Evolutionary conservation across 2,329 filamentous ascomycete genomes (phyloP), one percentile per base, ranked within the genome.

Genomic region (Periglandula ipomoeae): DNA sequence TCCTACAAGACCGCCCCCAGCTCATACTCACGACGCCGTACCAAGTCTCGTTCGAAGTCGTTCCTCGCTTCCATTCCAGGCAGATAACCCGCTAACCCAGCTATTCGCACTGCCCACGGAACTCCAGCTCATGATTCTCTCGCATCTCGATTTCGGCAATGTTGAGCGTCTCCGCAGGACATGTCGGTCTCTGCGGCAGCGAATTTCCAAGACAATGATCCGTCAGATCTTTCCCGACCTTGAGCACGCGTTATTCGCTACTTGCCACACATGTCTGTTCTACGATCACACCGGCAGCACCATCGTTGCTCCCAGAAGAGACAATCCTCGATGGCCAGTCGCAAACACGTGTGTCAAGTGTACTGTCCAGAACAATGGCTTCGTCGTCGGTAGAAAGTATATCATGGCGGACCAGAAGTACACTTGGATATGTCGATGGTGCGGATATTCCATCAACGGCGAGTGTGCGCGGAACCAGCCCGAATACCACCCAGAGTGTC

Each of bases 351-450:
- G 71, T 45, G 55, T 72, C 39, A 53, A 58, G 19, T 73, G 71
- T 49, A 62, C 67, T 9, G 56, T 65, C 19, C 55, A 56, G 13
- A 51, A 54, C 5, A 56, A 61, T n/a, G 68, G 70, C 8, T 62
- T 66, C 8, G 55, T 60, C n/a, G 60, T 70, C 4, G 70, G 69
- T 6, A 56, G 57, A 19, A 61, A 58, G 54, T 61, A 70, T 13
- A 56, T 56, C 0, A 59, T 73, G 32, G 69, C 61, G 3, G 66
- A 66, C 39, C 55, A 58, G n/a, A 52, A 55, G 10, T 57, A 53
- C 8, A 62, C 64, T 26, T 71, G 64, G 60, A 59, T 70, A 13
- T 73, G 71, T 39, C 64, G 70, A 4, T 73, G 69, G 62, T 73
- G 70, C 55, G 69, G 70, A 0, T 64, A 59, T 50, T 70, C 69